These are phyloP conservation scores for Termitomyces sp. DNA, from an alignment of 768 basidiomycete species.

Conservation along the genomic window DNA sequence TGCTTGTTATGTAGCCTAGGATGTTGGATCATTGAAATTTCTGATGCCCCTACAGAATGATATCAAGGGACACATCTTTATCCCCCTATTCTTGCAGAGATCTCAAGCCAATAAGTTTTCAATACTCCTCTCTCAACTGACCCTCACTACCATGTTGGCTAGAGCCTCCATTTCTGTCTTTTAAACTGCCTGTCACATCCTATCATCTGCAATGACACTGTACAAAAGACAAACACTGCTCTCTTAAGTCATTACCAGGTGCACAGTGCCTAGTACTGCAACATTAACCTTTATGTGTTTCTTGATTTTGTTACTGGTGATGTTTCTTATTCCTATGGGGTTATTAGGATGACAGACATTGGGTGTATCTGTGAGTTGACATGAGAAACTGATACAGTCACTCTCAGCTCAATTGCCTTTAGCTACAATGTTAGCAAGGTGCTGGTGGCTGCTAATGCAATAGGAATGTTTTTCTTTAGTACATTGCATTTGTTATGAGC, in stretches of 20 bases:
- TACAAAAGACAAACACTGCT: conserved; percentile 8
- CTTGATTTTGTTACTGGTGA: not conserved
- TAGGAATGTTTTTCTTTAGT: conserved; percentile 43
- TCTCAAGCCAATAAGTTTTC: not conserved
- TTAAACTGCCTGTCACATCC: conserved; percentile 4
- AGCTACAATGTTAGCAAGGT: conserved; percentile 33
- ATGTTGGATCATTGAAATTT: not conserved
- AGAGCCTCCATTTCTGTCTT: conserved; percentile 6
- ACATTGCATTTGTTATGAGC: conserved; percentile 12
- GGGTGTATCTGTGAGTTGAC: conserved; percentile 16
- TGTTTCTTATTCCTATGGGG: not conserved
- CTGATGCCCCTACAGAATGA: not conserved
- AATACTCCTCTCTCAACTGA: not conserved
- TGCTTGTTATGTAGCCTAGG: conserved; percentile 1
- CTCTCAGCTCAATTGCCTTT: not conserved
- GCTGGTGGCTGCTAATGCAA: conserved; percentile 27
- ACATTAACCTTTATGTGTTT: conserved; percentile 21
- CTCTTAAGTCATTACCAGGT: conserved; percentile 18
- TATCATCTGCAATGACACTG: conserved; percentile 10
- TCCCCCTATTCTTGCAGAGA: conserved; percentile 4
- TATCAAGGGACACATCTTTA: conserved; percentile 1
- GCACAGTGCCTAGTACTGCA: conserved; percentile 18
- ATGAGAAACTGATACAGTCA: not conserved
- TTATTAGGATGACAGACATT: conserved; percentile 18
- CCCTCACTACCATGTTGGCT: conserved; percentile 7